Conservation (phyloP, 1,284 basidiomycete genomes). For the Takashimella koratensis region DNA sequence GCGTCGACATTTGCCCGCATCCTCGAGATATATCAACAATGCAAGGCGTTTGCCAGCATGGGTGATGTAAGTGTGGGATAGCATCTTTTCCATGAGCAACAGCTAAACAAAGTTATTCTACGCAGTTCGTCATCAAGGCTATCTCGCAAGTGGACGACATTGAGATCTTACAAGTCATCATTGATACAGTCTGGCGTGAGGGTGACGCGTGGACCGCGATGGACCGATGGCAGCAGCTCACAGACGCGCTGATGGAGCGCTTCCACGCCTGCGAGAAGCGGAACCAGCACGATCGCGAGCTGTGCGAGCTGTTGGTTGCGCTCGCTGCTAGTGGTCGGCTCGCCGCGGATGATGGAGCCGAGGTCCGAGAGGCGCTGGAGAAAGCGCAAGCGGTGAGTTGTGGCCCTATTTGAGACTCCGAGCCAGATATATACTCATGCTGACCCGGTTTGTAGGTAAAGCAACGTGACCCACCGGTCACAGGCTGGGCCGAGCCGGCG, state of each 20-base stretch:
- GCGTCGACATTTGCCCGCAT: conserved; percentile 39
- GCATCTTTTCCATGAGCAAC: too few species aligned
- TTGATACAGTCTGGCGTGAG: conserved; percentile 38
- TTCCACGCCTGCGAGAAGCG: conserved; percentile 26
- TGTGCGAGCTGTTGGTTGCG: conserved; percentile 25
- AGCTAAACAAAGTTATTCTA: too few species aligned
- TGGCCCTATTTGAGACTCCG: not conserved
- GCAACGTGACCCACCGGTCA: not conserved
- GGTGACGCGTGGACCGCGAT: conserved; percentile 46
- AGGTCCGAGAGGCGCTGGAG: conserved; percentile 23
- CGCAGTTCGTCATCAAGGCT: conserved; percentile 32
- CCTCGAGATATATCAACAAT: conserved; percentile 35
- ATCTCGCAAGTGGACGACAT: conserved; percentile 33
- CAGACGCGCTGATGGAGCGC: conserved; percentile 35
- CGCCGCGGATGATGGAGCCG: conserved; percentile 28
- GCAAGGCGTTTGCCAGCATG: conserved; percentile 37
- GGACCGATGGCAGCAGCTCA: conserved; percentile 39
- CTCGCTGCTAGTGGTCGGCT: conserved; percentile 30
- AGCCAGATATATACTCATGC: too few species aligned
- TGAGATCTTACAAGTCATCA: conserved; percentile 35
- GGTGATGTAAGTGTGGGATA: conserved; percentile 37
- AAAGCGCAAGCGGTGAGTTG: conserved; percentile 17
- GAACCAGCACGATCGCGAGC: conserved; percentile 22
- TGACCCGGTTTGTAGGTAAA: not conserved
- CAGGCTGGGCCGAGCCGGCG: conserved; percentile 19